A percentile compares a stretch with the other conserved stretches of the same genome.
Evolutionary conservation across 768 basidiomycete genomes (phyloP).

Genomic region (Tricholoma sp.): DNA sequence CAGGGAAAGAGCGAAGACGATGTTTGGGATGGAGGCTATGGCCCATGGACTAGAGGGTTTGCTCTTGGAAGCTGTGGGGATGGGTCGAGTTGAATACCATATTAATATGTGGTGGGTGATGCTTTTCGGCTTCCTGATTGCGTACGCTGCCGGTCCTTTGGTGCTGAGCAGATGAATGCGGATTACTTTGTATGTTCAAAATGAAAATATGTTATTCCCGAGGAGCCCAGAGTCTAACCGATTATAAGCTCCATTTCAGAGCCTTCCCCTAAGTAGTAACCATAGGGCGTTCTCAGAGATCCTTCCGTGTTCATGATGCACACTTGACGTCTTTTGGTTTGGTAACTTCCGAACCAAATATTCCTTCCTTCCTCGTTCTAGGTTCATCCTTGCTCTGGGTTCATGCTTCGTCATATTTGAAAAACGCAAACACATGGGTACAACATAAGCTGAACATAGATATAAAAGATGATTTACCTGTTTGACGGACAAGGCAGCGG

Average conservation of each 20-base stretch:
- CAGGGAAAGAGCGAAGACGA: constrained; percentile 49
- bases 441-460: background rate
- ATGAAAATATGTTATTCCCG: background rate
- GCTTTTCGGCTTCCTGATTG: constrained; percentile 26
- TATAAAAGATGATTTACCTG: too few species aligned
- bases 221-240: too few species aligned
- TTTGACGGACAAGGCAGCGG: background rate
- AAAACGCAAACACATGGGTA: background rate
- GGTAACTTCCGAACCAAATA: too few species aligned
- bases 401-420: too few species aligned
- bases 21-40: constrained; percentile 81
- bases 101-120: constrained; percentile 20
- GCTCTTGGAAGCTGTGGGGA: constrained; percentile 46
- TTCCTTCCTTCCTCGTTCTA: too few species aligned
- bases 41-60: constrained; percentile 50
- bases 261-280: too few species aligned
- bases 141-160: constrained; percentile 23
- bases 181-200: background rate
- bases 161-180: constrained; percentile 2
- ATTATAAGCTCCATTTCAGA: too few species aligned
- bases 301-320: too few species aligned
- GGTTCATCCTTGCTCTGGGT: too few species aligned
- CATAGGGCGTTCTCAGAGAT: too few species aligned
- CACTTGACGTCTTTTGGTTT: too few species aligned
- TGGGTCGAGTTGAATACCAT: constrained; percentile 35